phyloP scores from a whole-genome alignment of 73 alveolate genomes.

The Blepharisma stoltei region DNA sequence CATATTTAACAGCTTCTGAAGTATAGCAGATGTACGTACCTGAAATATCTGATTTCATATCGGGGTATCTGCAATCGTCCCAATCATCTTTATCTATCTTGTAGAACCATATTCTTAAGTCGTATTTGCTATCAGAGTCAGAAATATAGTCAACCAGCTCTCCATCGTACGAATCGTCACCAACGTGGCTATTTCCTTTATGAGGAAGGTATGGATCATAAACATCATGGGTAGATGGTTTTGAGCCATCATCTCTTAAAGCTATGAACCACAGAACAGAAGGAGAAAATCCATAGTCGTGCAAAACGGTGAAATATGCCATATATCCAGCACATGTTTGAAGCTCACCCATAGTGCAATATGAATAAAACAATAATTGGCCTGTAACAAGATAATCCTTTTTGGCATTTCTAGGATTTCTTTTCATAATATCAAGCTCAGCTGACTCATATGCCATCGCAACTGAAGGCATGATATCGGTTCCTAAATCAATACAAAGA shows the following conservation, averaged over 20 bases:
- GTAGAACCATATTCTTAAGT: slow-evolving; percentile 26
- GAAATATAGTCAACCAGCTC: slow-evolving; percentile 15
- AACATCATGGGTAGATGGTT: slow-evolving; percentile 33
- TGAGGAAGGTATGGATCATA: slow-evolving; percentile 29
- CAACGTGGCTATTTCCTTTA: slow-evolving; percentile 27
- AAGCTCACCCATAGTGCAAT: slow-evolving; percentile 64
- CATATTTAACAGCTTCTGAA: slow-evolving; percentile 86
- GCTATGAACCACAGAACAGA: slow-evolving; percentile 10
- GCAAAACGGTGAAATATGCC: slow-evolving; percentile 74
- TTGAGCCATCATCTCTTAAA: background rate
- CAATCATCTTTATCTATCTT: background rate
- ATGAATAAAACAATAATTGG: slow-evolving; percentile 65
- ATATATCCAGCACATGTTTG: slow-evolving; percentile 75
- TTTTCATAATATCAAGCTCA: slow-evolving; percentile 88
- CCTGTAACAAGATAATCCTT: slow-evolving; percentile 78
- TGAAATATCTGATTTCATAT: background rate
- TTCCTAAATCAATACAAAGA: slow-evolving; percentile 78
- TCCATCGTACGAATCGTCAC: background rate
- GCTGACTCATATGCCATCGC: slow-evolving; percentile 91
- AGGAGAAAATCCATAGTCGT: slow-evolving; percentile 85
- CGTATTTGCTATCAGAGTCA: slow-evolving; percentile 13
- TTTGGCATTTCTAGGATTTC: slow-evolving; percentile 88
- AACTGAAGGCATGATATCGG: slow-evolving; percentile 91
- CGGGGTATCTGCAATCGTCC: slow-evolving; percentile 13
- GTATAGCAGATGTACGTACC: slow-evolving; percentile 60